Evolutionary conservation across 106 monocot species (phyloP), one percentile per base, ranked within the genome.

Genomic region (Apostasia shenzhenica): DNA sequence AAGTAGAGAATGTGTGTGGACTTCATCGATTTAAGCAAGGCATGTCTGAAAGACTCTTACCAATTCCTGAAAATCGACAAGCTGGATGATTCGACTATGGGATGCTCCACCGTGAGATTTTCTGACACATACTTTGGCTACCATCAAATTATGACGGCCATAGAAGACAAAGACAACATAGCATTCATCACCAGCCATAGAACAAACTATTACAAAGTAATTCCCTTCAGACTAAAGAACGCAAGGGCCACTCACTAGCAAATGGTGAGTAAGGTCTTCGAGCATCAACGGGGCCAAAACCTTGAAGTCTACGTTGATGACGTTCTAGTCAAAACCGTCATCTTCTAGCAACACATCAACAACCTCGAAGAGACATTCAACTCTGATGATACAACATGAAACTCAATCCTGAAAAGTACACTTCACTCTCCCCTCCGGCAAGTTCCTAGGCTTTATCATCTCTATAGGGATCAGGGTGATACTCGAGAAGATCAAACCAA

Each of bases 1-100:
- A 68, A 53, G 52, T 68, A 41, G 54, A 49, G 52, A 2, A 68
- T 68, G n/a, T 58, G 4, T 68, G 58, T 58, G 58, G 67, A 53
- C 37, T 68, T 68, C 52, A 53, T 26, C 1, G 41, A 68, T 10
- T 2, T 68, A 3, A 68, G 53, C 41, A 51, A 8, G 37, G 51
- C 14, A 2, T 68, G 67, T 37, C 51, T 52, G 1, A 68, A 68
- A 53, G 51, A 68, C 8, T 39, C 1, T 11, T 68, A 11, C 41
- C 54, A 14, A n/a, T 39, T 68, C 1, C 50, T 52, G 2, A 14
- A 39, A 37, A 68, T 68, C 0, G 67, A 68, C 26, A 39, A 8
- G 7, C 51, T 68, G 0, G 9, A 52, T 4, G 67, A 68, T 12
- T 38, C 1, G 1, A 38, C 39, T 0, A 1, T 40, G 37, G 67